A percentile compares a stretch with the other conserved stretches of the same genome.
These are phyloP conservation scores for Aspergillus intermedius DNA, from an alignment of 2,329 filamentous ascomycete species.

Conservation along the genomic window DNA sequence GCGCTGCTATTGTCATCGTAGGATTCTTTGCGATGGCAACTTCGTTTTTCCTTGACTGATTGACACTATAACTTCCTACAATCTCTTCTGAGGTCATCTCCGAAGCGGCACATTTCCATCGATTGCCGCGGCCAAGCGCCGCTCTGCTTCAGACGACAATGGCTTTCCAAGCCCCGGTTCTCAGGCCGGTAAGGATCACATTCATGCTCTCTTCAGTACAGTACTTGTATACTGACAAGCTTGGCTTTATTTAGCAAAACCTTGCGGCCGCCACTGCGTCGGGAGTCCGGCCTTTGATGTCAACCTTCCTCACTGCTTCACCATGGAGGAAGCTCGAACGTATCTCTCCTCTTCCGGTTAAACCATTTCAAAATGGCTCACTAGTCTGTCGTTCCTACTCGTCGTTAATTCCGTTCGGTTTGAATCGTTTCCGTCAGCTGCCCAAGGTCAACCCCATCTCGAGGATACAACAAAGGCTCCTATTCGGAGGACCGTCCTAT, in stretches of 20 bases:
- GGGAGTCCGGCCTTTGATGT: conserved; percentile 41
- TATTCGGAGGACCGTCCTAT: conserved; percentile 39
- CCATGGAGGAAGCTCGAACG: conserved; percentile 5
- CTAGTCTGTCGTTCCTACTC: conserved; percentile 27
- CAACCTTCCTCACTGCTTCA: conserved; percentile 12
- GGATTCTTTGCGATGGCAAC: conserved; percentile 17
- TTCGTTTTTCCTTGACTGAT: background rate
- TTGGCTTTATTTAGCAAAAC: conserved; percentile 31
- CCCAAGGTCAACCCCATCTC: conserved; percentile 19
- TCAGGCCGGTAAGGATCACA: conserved; percentile 40
- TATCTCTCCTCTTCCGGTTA: conserved; percentile 13
- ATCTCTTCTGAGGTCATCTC: background rate
- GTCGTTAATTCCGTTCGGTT: conserved; percentile 22
- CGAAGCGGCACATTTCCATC: conserved; percentile 12
- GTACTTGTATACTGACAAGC: background rate
- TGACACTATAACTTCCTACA: background rate
- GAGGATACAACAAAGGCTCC: conserved; percentile 27
- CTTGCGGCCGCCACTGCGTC: conserved; percentile 34
- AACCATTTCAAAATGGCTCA: conserved; percentile 8
- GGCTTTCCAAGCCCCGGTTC: conserved; percentile 47
- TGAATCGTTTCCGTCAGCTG: conserved; percentile 18
- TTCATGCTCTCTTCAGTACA: background rate
- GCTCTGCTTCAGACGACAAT: conserved; percentile 35
- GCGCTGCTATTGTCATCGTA: background rate
- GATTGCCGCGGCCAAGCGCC: conserved; percentile 32